phyloP scores from a whole-genome alignment of 495 filamentous ascomycete species.

The Hypomontagnella submonticulosa region DNA sequence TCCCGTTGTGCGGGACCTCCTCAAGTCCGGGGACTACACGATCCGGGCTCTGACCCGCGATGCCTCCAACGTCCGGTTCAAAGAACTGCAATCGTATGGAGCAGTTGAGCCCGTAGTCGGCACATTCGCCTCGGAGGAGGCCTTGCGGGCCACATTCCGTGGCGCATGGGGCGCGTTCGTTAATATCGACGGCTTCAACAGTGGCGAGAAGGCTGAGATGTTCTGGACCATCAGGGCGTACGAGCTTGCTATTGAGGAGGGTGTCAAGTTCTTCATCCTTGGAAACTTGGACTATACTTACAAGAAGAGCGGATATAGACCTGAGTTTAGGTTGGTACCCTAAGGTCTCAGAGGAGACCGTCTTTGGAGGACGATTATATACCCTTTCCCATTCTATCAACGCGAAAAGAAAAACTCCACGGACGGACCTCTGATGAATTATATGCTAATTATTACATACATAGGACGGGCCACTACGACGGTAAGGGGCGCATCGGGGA shows the following conservation, averaged over 20 bases:
- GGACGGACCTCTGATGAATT: too few species aligned
- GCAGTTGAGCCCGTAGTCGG: slow-evolving; percentile 59
- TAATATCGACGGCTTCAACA: slow-evolving; percentile 65
- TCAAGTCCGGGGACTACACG: slow-evolving; percentile 53
- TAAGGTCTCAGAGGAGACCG: too few species aligned
- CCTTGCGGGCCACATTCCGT: slow-evolving; percentile 56
- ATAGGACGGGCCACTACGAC: slow-evolving; percentile 62
- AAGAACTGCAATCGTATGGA: slow-evolving; percentile 50
- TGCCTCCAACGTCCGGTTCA: slow-evolving; percentile 51
- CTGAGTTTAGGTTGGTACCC: slow-evolving; percentile 53
- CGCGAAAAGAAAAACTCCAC: too few species aligned
- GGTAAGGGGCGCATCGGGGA: slow-evolving; percentile 65
- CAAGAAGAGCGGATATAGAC: slow-evolving; percentile 59
- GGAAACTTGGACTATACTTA: slow-evolving; percentile 60
- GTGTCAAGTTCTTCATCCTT: slow-evolving; percentile 65
- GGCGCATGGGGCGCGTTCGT: slow-evolving; percentile 63
- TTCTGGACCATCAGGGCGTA: slow-evolving; percentile 67
- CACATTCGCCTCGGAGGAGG: slow-evolving; percentile 57
- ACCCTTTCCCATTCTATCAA: too few species aligned
- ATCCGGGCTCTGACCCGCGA: slow-evolving; percentile 63
- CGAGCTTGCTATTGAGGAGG: slow-evolving; percentile 62
- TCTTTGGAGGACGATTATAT: too few species aligned
- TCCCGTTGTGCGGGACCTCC: slow-evolving; percentile 59
- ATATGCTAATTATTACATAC: too few species aligned
- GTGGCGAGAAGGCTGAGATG: slow-evolving; percentile 64